phyloP scores from a whole-genome alignment of 1,139 yeast species.

The Diutina pseudorugosa region DNA sequence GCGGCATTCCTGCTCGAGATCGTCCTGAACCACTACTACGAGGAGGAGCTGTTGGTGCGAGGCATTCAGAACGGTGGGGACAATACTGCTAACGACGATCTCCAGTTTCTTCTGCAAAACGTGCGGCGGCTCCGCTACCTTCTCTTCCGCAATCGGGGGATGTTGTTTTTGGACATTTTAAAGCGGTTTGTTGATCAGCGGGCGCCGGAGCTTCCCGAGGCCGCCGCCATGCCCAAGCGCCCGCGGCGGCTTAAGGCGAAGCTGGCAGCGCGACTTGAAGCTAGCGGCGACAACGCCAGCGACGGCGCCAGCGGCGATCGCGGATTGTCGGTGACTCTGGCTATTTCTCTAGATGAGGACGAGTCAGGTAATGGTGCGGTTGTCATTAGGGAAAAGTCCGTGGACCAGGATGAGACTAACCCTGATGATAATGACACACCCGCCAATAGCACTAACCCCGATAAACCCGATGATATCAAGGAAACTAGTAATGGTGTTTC shows the following conservation, averaged over 20 bases:
- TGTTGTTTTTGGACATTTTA: conserved; percentile 46
- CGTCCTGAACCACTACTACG: conserved; percentile 37
- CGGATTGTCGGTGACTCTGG: neutral
- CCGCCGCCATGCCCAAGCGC: neutral
- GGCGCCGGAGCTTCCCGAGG: conserved; percentile 6
- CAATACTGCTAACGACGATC: conserved; percentile 26
- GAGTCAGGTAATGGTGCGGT: neutral
- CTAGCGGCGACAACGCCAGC: neutral
- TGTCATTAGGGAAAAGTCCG: neutral
- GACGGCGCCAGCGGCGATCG: no score
- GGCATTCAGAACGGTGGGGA: conserved; percentile 30
- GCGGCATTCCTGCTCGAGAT: conserved; percentile 59
- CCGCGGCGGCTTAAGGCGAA: neutral
- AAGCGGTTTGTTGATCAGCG: conserved; percentile 7
- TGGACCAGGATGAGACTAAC: no score
- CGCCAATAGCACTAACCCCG: neutral
- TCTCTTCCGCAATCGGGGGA: conserved; percentile 72
- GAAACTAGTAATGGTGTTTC: neutral
- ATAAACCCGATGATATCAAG: neutral
- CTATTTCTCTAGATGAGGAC: neutral
- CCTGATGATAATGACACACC: neutral
- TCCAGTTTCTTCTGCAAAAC: conserved; percentile 48
- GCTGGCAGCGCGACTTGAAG: neutral
- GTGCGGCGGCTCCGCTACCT: conserved; percentile 64
- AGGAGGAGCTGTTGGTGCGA: conserved; percentile 25